phyloP scores from a whole-genome alignment of 2,329 filamentous ascomycete species.

The Alternaria triticina region DNA sequence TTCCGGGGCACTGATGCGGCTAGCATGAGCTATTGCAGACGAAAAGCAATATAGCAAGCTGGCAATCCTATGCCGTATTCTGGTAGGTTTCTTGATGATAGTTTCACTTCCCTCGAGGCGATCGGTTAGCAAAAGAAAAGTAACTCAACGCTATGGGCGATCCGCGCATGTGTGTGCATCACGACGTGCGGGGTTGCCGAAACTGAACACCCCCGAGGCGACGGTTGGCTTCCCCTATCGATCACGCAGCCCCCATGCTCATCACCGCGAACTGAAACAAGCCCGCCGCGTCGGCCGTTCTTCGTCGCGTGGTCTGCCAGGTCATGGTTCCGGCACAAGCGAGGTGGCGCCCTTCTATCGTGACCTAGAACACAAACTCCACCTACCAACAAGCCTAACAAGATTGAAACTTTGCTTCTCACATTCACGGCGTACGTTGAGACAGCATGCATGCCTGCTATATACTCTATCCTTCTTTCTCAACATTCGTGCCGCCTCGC shows the following conservation, averaged over 20 bases:
- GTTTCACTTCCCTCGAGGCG: background rate
- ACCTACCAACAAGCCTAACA: background rate
- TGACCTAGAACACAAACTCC: conserved; percentile 6
- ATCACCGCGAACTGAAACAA: conserved; percentile 12
- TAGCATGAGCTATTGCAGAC: background rate
- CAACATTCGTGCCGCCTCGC: background rate
- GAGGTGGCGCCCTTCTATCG: conserved; percentile 7
- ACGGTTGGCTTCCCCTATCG: conserved; percentile 4
- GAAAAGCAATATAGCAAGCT: background rate
- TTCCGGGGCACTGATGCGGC: background rate
- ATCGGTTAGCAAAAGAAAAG: background rate
- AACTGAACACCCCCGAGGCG: background rate
- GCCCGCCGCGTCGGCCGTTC: conserved; percentile 7
- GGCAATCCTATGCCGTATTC: background rate
- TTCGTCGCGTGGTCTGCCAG: conserved; percentile 1
- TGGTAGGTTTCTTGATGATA: background rate
- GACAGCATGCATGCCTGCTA: background rate
- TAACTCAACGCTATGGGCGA: background rate
- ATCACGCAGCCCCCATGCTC: conserved; percentile 3
- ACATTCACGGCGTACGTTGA: background rate
- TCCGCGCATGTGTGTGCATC: background rate
- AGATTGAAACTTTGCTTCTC: background rate
- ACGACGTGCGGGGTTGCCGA: conserved; percentile 5
- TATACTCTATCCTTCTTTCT: background rate
- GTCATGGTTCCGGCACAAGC: conserved; percentile 4